These are phyloP conservation scores for Cyberlindnera japonica DNA, from an alignment of 805 yeast species.

Conservation along the genomic window DNA sequence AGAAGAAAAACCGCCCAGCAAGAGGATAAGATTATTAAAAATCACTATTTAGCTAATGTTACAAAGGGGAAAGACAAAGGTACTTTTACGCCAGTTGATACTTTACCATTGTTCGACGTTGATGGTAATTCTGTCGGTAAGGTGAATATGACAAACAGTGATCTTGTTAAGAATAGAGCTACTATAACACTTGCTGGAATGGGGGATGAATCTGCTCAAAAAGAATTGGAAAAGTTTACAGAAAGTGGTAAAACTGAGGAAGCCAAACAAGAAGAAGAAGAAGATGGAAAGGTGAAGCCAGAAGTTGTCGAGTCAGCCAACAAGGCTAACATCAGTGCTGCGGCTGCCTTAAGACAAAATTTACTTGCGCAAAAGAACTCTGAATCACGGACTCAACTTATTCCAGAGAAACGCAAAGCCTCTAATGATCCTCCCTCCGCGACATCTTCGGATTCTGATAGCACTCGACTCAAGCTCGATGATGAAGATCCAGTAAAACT, in stretches of 20 bases:
- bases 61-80: constrained; percentile 76
- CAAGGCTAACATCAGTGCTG: constrained; percentile 40
- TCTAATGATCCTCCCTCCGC: constrained; percentile 12
- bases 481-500: constrained; percentile 51
- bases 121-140: constrained; percentile 74
- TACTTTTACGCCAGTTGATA: constrained; percentile 62
- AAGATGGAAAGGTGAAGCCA: constrained; percentile 13
- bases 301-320: constrained; percentile 31
- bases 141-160: constrained; percentile 60
- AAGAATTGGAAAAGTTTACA: constrained; percentile 26
- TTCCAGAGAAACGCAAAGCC: constrained; percentile 23
- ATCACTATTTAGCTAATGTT: constrained; percentile 46
- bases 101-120: constrained; percentile 73
- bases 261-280: neutral
- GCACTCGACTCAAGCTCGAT: constrained; percentile 39
- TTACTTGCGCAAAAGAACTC: constrained; percentile 28
- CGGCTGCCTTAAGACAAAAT: constrained; percentile 40
- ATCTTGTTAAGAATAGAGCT: constrained; percentile 60
- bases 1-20: constrained; percentile 49
- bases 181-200: constrained; percentile 42
- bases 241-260: too few relatives aligned
- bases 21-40: constrained; percentile 42
- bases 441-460: constrained; percentile 14
- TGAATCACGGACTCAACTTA: constrained; percentile 6
- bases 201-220: constrained; percentile 26